phyloP scores from a whole-genome alignment of 139 green algal species.

The Nannochloris sp. region DNA sequence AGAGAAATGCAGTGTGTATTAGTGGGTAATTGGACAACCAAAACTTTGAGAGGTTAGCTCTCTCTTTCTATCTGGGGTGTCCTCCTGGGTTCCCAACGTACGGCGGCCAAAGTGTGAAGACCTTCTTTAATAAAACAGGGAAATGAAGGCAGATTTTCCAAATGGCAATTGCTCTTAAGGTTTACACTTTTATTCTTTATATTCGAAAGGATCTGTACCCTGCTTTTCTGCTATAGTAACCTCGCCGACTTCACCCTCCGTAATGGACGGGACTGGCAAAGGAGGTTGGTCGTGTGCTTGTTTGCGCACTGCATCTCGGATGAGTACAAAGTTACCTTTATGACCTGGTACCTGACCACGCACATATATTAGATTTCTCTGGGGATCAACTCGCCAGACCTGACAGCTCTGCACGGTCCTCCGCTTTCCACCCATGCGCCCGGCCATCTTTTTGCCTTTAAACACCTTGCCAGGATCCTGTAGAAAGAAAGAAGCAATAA shows the following conservation, averaged over 20 bases:
- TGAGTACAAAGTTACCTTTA: constrained; percentile 65
- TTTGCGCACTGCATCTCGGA: constrained; percentile 64
- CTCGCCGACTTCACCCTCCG: neutral
- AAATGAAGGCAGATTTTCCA: too few species aligned
- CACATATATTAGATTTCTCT: constrained; percentile 89
- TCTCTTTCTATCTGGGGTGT: too few species aligned
- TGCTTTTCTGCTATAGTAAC: constrained; percentile 15
- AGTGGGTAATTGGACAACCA: too few species aligned
- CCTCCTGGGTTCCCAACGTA: too few species aligned
- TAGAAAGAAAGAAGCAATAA: neutral
- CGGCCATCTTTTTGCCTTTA: constrained; percentile 98
- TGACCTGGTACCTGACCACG: constrained; percentile 86
- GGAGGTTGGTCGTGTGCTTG: constrained; percentile 27
- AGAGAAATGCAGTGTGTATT: too few species aligned
- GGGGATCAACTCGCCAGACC: constrained; percentile 76
- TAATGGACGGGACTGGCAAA: constrained; percentile 19
- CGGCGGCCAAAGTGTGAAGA: too few species aligned
- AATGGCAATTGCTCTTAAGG: neutral
- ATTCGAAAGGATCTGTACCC: constrained; percentile 20
- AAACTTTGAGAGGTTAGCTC: too few species aligned
- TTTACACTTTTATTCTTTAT: too few species aligned
- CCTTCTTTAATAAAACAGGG: too few species aligned
- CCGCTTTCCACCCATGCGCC: constrained; percentile 78
- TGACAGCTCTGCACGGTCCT: constrained; percentile 66
- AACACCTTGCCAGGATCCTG: constrained; percentile 84